These are phyloP conservation scores for Monascus purpureus DNA, from an alignment of 495 filamentous ascomycete species.

Conservation along the genomic window DNA sequence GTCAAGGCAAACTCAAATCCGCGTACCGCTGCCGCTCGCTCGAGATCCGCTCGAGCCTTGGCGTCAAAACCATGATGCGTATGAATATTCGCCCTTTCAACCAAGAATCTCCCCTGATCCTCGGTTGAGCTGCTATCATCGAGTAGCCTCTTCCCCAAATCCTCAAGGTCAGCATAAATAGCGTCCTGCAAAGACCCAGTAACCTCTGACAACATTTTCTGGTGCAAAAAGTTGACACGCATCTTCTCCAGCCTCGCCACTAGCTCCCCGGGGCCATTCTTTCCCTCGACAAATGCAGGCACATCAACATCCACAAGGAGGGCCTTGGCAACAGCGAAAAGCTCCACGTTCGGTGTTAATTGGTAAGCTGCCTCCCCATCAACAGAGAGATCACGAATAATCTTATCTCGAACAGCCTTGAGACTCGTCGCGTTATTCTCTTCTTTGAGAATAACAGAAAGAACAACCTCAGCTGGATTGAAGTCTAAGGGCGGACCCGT, in stretches of 20 bases:
- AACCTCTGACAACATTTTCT: constrained; percentile 69
- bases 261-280: constrained; percentile 20
- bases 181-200: constrained; percentile 47
- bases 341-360: constrained; percentile 66
- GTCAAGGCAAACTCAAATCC: constrained; percentile 74
- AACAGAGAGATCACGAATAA: constrained; percentile 51
- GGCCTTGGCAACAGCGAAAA: constrained; percentile 62
- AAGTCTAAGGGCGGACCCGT: constrained; percentile 70
- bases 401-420: constrained; percentile 30
- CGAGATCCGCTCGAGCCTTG: constrained; percentile 58
- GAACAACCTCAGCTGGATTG: constrained; percentile 34
- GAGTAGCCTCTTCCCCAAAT: constrained; percentile 30
- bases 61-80: constrained; percentile 74
- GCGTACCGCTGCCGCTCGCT: constrained; percentile 44
- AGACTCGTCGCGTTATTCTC: constrained; percentile 9
- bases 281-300: constrained; percentile 15
- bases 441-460: constrained; percentile 29
- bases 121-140: constrained; percentile 15
- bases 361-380: constrained; percentile 83
- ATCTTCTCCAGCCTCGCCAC: constrained; percentile 33
- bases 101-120: constrained; percentile 46
- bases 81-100: constrained; percentile 73
- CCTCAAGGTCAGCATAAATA: constrained; percentile 38
- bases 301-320: constrained; percentile 42
- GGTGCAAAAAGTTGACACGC: constrained; percentile 72